Base-by-base conservation (phyloP, 169 alveolate species). In the Plasmodium inui region DNA sequence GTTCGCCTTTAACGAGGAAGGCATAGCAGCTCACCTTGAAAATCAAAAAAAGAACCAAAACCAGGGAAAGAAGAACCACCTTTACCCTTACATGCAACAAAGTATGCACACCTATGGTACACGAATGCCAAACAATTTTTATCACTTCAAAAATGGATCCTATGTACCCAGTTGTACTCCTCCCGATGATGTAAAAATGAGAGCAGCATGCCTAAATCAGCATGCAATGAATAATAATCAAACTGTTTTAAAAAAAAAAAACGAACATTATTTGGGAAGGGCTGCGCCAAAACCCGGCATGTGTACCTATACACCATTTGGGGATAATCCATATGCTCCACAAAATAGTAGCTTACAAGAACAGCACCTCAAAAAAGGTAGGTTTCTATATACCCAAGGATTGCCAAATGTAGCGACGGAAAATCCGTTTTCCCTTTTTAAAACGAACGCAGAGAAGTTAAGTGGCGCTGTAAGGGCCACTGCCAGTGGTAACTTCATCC, bases 391-490 rank as follows among this genome's bases (percentile, higher is more conserved):
- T 53, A 32, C 67, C 55, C 44, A 57, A 3, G 86, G 70, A 73
- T 2, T 34, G 22, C 37, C 71, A 22, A 73, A n/a, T 30, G 46
- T 30, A 22, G 32, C 30, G 26, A 57, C 14, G 26, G 82, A 34
- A 74, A 86, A 86, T 74, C 39, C 78, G 12, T 72, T 46, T 73
- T 4, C 26, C 53, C 5, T 34, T 46, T 84, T 57, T 28, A 84
- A 84, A 72, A 72, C 34, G 22, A 84, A 84, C 37, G 41, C 72
- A 10, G 67, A 84, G 34, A 39, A 72, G 28, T 26, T 76, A 53
- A 86, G 67, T 30, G 28, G n/a, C n/a, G 14, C 44, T 74, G 3
- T 32, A 1, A 76, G 61, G 1, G 26, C 26, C 28, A 12, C 10
- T 53, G 26, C 67, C 78, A 17, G 39, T 76, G 80, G 67, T 5